phyloP scores from a whole-genome alignment of 2,329 filamentous ascomycete species.

The Colletotrichum camelliae region DNA sequence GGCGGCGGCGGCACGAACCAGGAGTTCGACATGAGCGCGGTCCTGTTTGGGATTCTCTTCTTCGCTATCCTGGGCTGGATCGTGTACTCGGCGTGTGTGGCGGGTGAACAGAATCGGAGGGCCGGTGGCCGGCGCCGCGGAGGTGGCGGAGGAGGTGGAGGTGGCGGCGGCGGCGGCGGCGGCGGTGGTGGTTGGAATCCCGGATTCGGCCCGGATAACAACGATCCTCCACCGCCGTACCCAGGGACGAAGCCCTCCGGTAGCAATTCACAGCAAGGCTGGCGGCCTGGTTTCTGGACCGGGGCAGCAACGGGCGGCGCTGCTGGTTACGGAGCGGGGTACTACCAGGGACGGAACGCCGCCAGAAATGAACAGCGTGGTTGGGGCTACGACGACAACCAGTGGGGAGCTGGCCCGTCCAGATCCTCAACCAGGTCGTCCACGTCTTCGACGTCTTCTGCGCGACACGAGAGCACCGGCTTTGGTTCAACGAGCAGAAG shows the following conservation, averaged over 20 bases:
- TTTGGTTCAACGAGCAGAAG: conserved; percentile 73
- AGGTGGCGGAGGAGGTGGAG: conserved; percentile 46
- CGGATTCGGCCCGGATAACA: conserved; percentile 41
- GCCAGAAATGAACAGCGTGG: conserved; percentile 27
- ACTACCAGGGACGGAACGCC: conserved; percentile 30
- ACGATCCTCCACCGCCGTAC: conserved; percentile 61
- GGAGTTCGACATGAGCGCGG: conserved; percentile 37
- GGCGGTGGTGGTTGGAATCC: conserved; percentile 48
- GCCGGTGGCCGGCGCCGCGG: conserved; percentile 39
- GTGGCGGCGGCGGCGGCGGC: conserved; percentile 40
- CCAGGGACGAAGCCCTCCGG: conserved; percentile 43
- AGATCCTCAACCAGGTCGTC: conserved; percentile 43
- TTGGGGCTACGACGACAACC: conserved; percentile 36
- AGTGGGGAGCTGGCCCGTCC: conserved; percentile 36
- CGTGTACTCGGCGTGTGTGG: conserved; percentile 57
- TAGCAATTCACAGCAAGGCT: conserved; percentile 48
- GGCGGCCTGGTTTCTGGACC: conserved; percentile 78
- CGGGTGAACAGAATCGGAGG: conserved; percentile 19
- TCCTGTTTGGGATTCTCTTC: conserved; percentile 66
- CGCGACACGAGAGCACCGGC: conserved; percentile 71
- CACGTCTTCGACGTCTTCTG: conserved; percentile 52
- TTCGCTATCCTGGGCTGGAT: conserved; percentile 66
- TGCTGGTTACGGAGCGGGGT: conserved; percentile 69
- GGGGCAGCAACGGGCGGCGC: conserved; percentile 73
- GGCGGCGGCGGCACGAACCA: conserved; percentile 38